Percentiles rank a stretch among this genome's conserved stretches.
These are phyloP conservation scores for Wickerhamiella sergipiensis DNA, from an alignment of 805 yeast genomes.

Conservation along the genomic window DNA sequence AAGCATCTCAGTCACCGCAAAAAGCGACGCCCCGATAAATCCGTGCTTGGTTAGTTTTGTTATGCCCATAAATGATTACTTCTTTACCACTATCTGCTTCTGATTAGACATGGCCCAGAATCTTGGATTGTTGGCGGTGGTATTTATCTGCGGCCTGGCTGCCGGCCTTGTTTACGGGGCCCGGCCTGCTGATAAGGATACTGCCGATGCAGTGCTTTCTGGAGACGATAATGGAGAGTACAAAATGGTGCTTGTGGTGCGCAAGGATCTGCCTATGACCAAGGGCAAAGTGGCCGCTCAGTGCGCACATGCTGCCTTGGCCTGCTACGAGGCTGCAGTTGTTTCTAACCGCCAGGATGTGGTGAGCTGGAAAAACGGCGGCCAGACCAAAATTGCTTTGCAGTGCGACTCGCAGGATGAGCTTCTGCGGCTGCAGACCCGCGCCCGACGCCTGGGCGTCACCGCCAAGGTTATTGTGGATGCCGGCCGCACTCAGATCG, in stretches of 20 bases:
- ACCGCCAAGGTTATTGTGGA: constrained; percentile 77
- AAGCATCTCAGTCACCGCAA: neutral
- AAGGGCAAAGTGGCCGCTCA: constrained; percentile 97
- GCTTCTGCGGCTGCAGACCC: constrained; percentile 64
- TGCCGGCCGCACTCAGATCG: constrained; percentile 94
- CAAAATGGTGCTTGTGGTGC: constrained; percentile 69
- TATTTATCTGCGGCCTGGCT: constrained; percentile 5
- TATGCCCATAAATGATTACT: no score
- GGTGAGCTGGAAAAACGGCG: constrained; percentile 63
- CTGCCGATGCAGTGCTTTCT: neutral
- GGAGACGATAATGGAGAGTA: constrained; percentile 5
- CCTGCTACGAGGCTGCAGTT: constrained; percentile 52
- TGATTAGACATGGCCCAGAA: neutral
- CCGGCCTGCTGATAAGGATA: constrained; percentile 2
- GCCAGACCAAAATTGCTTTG: constrained; percentile 89
- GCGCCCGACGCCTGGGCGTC: constrained; percentile 66
- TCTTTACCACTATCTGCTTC: no score
- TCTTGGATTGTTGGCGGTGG: neutral
- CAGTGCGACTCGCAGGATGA: constrained; percentile 45
- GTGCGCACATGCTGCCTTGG: constrained; percentile 94
- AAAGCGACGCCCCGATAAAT: neutral
- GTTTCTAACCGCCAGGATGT: constrained; percentile 50
- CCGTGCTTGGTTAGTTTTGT: neutral
- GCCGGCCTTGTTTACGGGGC: constrained; percentile 6
- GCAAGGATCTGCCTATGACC: constrained; percentile 82